These are phyloP conservation scores for Hamigera avellanea DNA, from an alignment of 495 filamentous ascomycete genomes.

Conservation along the genomic window DNA sequence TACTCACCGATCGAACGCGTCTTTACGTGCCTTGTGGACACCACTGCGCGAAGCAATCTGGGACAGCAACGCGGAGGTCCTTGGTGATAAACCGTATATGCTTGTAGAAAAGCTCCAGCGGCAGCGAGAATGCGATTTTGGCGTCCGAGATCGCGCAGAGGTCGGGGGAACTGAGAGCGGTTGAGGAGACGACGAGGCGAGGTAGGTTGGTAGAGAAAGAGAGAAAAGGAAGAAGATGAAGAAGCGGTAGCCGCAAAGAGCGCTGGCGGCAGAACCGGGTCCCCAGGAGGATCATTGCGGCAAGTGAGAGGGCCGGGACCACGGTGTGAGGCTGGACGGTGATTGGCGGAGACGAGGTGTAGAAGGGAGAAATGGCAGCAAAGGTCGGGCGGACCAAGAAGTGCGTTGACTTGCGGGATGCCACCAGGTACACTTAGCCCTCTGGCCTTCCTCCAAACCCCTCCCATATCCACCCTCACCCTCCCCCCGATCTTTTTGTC, in stretches of 20 bases:
- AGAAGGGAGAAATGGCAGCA: constrained; percentile 20
- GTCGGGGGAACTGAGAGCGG: neutral
- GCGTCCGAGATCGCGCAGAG: neutral
- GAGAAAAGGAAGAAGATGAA: constrained; percentile 7
- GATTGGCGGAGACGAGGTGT: constrained; percentile 38
- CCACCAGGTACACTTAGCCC: constrained; percentile 4
- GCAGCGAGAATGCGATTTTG: no score
- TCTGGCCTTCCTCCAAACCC: constrained; percentile 2
- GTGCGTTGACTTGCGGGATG: constrained; percentile 4
- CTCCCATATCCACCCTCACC: constrained; percentile 8
- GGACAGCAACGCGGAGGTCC: constrained; percentile 1
- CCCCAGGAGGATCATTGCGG: constrained; percentile 13
- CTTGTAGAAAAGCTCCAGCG: neutral
- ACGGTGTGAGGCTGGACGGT: no score
- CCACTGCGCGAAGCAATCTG: constrained; percentile 4
- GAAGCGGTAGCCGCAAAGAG: constrained; percentile 23
- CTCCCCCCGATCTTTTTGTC: constrained; percentile 5
- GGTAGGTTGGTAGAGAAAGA: no score
- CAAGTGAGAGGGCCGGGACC: constrained; percentile 11
- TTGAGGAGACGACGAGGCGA: no score
- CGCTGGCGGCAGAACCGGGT: constrained; percentile 16
- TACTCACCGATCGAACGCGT: constrained; percentile 16
- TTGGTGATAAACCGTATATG: neutral
- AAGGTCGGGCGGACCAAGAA: constrained; percentile 18
- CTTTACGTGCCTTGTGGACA: constrained; percentile 8